Evolutionary conservation across 352 stramenopile species (phyloP), one percentile per base, ranked within the genome.

Genomic region (Phytopythium cucurbitacearum): DNA sequence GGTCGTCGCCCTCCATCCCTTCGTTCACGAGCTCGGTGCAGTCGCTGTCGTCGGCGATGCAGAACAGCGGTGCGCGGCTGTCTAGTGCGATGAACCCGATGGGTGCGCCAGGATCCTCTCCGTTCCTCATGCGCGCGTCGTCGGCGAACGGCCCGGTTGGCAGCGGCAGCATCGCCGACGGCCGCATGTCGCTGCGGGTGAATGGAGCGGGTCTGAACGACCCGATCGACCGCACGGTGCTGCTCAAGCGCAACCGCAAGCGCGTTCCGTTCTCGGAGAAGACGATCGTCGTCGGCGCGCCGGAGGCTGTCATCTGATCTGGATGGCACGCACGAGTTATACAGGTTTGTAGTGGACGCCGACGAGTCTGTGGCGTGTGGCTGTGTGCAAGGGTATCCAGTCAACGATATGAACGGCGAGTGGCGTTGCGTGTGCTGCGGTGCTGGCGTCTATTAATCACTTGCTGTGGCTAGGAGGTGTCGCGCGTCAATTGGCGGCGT

Each of bases 211-310:
- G 32, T 53, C 57, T 42, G 16, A 59, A 52, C 39, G 78, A 87
- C 36, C 80, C 72, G 13, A 80, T 90, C 40, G 77, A 90, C 53
- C 80, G 77, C 52, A 77, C 79, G 13, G 78, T 90, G 36, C 52
- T 91, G 59, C 75, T 94, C 33, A 91, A 91, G 66, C 80, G 83
- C 21, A 91, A 72, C 53, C 74, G 75, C 36, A 91, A 91, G 58
- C 80, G 79, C 46, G 71, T 66, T 9, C 67, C 76, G 48, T 81
- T 83, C 56, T 90, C 77, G 0, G 79, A 91, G 62, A 89, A 88
- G 61, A 94, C 78, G n/a, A 95, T 95, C 55, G 85, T 93, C 44
- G 82, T 95, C 1, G 85, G 85, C 37, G 85, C 83, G 1, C 80
- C 80, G 2, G 83, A 95, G 70, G 85, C 85, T 50, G 76, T 77